These are phyloP conservation scores for Mycena epipterygia DNA, from an alignment of 768 basidiomycete species.

Conservation along the genomic window DNA sequence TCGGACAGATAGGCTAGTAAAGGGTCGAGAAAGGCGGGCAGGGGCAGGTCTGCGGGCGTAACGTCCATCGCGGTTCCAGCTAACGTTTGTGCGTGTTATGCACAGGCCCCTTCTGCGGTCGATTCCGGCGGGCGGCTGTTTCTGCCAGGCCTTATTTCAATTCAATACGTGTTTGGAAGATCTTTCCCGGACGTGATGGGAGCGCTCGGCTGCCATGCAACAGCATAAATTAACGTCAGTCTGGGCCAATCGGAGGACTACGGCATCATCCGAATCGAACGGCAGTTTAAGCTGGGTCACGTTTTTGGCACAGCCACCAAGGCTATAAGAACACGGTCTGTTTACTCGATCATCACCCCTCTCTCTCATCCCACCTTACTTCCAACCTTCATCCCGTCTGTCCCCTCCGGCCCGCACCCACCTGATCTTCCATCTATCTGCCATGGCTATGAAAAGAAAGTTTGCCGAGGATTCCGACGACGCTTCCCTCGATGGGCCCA, in stretches of 20 bases:
- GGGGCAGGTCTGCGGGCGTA: slow-evolving; percentile 44
- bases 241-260: neutral
- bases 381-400: neutral
- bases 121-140: too few species aligned
- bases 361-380: neutral
- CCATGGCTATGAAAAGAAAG: slow-evolving; percentile 86
- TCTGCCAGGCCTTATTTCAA: too few species aligned
- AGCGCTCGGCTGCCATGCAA: neutral
- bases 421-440: slow-evolving; percentile 27
- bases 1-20: slow-evolving; percentile 68
- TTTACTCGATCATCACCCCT: neutral
- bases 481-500: slow-evolving; percentile 51
- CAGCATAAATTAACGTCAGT: neutral
- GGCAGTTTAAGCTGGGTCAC: too few species aligned
- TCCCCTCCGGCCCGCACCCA: neutral
- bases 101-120: too few species aligned
- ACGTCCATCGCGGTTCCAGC: slow-evolving; percentile 39
- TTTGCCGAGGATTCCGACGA: slow-evolving; percentile 71
- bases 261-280: neutral
- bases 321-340: neutral
- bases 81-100: neutral
- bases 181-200: too few species aligned
- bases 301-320: neutral
- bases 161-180: too few species aligned
- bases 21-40: slow-evolving; percentile 67